Percentiles rank a stretch among this genome's conserved stretches.
These are phyloP conservation scores for Penicillium sp. DNA, from an alignment of 2,329 filamentous ascomycete genomes.

Conservation along the genomic window DNA sequence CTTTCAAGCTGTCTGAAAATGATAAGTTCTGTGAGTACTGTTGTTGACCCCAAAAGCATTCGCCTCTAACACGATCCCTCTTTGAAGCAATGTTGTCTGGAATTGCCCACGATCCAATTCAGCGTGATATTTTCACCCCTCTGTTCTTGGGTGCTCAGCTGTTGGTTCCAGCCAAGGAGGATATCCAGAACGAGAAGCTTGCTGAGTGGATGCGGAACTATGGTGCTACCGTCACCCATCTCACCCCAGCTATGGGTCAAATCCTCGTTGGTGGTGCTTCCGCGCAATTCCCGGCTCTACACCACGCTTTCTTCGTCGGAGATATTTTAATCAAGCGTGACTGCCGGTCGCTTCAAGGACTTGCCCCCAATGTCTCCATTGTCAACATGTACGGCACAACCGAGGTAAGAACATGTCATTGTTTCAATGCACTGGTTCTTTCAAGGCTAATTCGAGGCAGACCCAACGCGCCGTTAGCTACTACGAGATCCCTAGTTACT, in stretches of 20 bases:
- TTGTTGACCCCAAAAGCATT: neutral
- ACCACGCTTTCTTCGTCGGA: constrained; percentile 85
- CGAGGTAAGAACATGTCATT: constrained; percentile 47
- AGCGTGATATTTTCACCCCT: constrained; percentile 82
- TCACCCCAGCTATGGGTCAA: constrained; percentile 96
- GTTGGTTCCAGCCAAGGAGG: constrained; percentile 75
- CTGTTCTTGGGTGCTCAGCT: constrained; percentile 81
- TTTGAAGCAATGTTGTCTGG: constrained; percentile 71
- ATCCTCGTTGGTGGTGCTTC: constrained; percentile 84
- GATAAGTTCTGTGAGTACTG: constrained; percentile 59
- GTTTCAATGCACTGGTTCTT: neutral
- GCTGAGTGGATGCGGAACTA: constrained; percentile 85
- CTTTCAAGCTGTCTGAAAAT: constrained; percentile 71
- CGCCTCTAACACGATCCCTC: neutral
- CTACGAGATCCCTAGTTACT: constrained; percentile 71
- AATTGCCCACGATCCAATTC: constrained; percentile 67
- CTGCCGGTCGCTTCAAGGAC: constrained; percentile 70
- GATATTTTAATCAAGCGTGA: constrained; percentile 86
- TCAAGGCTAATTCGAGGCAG: constrained; percentile 7
- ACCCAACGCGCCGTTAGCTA: constrained; percentile 80
- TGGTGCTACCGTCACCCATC: constrained; percentile 75
- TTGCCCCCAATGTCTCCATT: constrained; percentile 74
- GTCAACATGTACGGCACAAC: constrained; percentile 90
- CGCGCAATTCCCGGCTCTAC: constrained; percentile 74
- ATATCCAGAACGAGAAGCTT: constrained; percentile 82